Evolutionary conservation across 495 filamentous ascomycete genomes (phyloP), one percentile per base, ranked within the genome.

Genomic region (Daldinia grandis): DNA sequence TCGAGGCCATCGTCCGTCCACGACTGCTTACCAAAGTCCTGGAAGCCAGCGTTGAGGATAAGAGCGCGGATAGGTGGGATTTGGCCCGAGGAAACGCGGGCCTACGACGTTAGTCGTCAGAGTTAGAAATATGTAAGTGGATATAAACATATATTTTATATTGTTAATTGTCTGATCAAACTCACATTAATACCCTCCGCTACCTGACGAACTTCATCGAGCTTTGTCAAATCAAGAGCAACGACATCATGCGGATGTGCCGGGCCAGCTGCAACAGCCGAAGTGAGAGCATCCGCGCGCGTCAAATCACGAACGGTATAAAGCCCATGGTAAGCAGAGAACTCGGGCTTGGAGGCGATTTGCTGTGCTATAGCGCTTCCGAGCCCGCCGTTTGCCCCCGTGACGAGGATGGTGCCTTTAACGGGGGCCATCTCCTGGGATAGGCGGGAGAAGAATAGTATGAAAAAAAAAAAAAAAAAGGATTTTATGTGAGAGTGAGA

Each of bases 51-150:
- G 55, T 84, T 84, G 64, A 83, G 79, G 53, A 86, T 69, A 2
- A 86, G 72, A 4, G 74, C 71, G 49, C 76, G 78, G 50, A 85
- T 81, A 1, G 79, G 78, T 17, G 81, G 78, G 42, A 81, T 73
- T 0, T 76, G 49, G 15, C 63, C 70, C 4, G 37, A 3, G 37
- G 37, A 40, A 40, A 40, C 14, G 15, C 37, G 37, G 5, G 37
- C 15, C 37, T 40, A 14, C 14, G 37, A 40, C 14, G 15, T 10
- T 3, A 9, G 12, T 35, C 1, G 33, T 35, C 33, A 28, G 27
- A 3, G 27, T 28, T 28, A 28, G 27, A 28, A 28, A 28, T 28
- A 28, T 5, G 1, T 28, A 28, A 4, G n/a, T n/a, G n/a, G n/a
- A n/a, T n/a, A n/a, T n/a, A n/a, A n/a, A n/a, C n/a, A n/a, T n/a